Conservation (phyloP, 1,284 basidiomycete genomes). For the Papiliotrema nemorosa region DNA sequence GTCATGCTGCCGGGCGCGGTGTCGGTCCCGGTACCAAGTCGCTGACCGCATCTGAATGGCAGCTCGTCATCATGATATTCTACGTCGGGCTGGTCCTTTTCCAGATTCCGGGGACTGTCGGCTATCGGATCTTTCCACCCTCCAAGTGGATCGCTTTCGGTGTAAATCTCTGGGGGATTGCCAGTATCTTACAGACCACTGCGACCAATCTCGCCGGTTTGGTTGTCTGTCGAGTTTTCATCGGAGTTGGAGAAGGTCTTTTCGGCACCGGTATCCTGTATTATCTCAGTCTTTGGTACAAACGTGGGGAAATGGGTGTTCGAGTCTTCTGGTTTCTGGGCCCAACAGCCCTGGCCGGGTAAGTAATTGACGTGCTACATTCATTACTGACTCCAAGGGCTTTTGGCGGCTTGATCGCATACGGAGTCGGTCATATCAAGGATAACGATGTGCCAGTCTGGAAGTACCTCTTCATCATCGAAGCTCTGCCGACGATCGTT, state of each 20-base stretch:
- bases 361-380: neutral
- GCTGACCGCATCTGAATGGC: neutral
- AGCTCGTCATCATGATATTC: neutral
- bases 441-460: conserved; percentile 8
- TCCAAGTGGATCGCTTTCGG: conserved; percentile 4
- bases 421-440: conserved; percentile 15
- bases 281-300: conserved; percentile 37
- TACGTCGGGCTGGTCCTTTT: neutral
- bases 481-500: conserved; percentile 51
- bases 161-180: conserved; percentile 27
- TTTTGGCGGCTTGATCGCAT: conserved; percentile 26
- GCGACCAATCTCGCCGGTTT: conserved; percentile 25
- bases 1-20: neutral
- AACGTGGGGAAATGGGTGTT: conserved; percentile 36
- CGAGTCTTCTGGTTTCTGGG: conserved; percentile 42
- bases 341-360: conserved; percentile 31
- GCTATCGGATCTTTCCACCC: neutral
- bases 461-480: conserved; percentile 4
- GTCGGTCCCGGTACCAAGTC: neutral
- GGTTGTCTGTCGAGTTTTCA: conserved; percentile 35
- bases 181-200: conserved; percentile 29
- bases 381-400: neutral
- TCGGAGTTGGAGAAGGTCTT: conserved; percentile 38
- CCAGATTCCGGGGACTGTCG: neutral
- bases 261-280: conserved; percentile 33